These are phyloP conservation scores for Corynespora cassiicola DNA, from an alignment of 2,329 filamentous ascomycete genomes.

Conservation along the genomic window DNA sequence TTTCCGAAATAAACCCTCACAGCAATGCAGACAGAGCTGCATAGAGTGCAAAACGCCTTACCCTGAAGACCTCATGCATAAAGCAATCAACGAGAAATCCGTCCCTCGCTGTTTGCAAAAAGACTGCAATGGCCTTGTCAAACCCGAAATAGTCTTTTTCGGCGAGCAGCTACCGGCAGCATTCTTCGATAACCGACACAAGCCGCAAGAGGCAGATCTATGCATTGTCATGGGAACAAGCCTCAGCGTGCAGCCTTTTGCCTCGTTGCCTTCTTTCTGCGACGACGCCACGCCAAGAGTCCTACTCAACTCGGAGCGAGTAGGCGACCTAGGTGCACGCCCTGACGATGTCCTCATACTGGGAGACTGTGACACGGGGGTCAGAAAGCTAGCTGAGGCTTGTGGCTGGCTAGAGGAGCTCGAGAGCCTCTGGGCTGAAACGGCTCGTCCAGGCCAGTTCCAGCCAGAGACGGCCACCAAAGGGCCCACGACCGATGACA, in stretches of 20 bases:
- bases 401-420: conserved; percentile 88
- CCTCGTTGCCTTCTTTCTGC: conserved; percentile 74
- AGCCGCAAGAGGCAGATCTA: conserved; percentile 72
- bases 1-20: conserved; percentile 5
- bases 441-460: conserved; percentile 56
- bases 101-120: conserved; percentile 72
- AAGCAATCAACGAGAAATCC: conserved; percentile 68
- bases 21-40: conserved; percentile 71
- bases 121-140: conserved; percentile 79
- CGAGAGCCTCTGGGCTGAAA: conserved; percentile 73
- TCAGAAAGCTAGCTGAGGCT: conserved; percentile 77
- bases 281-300: conserved; percentile 72
- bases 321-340: conserved; percentile 78
- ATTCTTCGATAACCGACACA: conserved; percentile 67
- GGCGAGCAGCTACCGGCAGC: conserved; percentile 73
- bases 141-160: conserved; percentile 96
- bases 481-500: conserved; percentile 28
- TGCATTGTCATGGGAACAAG: conserved; percentile 90
- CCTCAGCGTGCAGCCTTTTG: conserved; percentile 87
- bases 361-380: conserved; percentile 82
- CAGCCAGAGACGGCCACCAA: conserved; percentile 55
- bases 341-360: conserved; percentile 85
- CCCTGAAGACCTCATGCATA: conserved; percentile 75
- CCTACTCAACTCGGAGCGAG: conserved; percentile 84
- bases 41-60: conserved; percentile 82